Evolutionary conservation across 2,329 filamentous ascomycete species (phyloP).

Genomic region (Malbranchea cinnamomea): DNA sequence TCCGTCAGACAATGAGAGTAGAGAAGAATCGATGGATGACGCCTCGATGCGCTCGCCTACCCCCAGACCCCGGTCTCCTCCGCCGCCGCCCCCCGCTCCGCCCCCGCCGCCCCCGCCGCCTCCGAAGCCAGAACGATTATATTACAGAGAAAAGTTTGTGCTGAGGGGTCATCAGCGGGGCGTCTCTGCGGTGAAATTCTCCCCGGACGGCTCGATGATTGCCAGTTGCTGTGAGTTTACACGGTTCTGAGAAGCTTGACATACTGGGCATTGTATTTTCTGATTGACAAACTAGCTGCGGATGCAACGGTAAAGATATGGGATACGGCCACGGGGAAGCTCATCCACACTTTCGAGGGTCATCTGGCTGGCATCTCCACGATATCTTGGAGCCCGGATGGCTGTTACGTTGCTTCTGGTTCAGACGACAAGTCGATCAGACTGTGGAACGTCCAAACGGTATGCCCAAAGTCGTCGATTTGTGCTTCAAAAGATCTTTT

Average conservation of each 20-base stretch:
- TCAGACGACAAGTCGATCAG: constrained; percentile 94
- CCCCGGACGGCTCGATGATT: constrained; percentile 77
- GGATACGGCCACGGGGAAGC: constrained; percentile 61
- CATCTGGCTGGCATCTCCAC: constrained; percentile 88
- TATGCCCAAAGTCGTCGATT: constrained; percentile 16
- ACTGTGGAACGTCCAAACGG: constrained; percentile 60
- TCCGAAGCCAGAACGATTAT: constrained; percentile 41
- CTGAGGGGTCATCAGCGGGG: constrained; percentile 65
- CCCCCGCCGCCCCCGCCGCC: constrained; percentile 28
- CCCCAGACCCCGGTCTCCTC: constrained; percentile 1
- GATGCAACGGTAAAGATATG: constrained; percentile 88
- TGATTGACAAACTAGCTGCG: constrained; percentile 38
- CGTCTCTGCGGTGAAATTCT: constrained; percentile 77
- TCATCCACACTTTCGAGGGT: constrained; percentile 79
- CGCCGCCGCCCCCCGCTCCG: constrained; percentile 19
- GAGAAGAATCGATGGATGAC: constrained; percentile 5
- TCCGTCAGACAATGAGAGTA: constrained; percentile 9
- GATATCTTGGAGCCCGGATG: constrained; percentile 87
- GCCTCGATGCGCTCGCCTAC: too few relatives aligned
- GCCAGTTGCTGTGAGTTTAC: constrained; percentile 55
- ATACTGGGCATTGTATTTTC: constrained; percentile 6
- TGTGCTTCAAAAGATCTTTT: constrained; percentile 1
- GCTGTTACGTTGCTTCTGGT: constrained; percentile 71
- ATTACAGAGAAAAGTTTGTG: constrained; percentile 55
- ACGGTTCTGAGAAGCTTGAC: not conserved